Percentiles rank a stretch among this genome's conserved stretches.
phyloP scores from a whole-genome alignment of 768 basidiomycete species.

The Lentinula sp. region DNA sequence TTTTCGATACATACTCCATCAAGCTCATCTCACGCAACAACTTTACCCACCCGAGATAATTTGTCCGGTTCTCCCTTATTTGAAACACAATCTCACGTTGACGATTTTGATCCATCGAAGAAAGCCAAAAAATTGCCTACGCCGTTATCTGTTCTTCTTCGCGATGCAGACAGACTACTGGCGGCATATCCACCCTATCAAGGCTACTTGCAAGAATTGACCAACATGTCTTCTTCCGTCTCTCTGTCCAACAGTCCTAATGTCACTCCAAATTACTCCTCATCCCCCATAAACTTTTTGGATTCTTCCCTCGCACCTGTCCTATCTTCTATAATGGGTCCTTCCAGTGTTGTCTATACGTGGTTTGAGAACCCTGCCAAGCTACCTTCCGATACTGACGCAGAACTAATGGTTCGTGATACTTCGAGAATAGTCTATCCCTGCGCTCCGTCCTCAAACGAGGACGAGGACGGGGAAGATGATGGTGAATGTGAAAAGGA shows the following conservation, averaged over 20 bases:
- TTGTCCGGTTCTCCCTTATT: background rate
- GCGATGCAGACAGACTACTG: background rate
- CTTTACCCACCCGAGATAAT: background rate
- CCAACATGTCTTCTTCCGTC: background rate
- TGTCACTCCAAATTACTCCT: slow-evolving; percentile 32
- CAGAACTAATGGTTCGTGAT: slow-evolving; percentile 52
- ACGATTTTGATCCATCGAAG: background rate
- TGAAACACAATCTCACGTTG: background rate
- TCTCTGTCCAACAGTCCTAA: slow-evolving; percentile 5
- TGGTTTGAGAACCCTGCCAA: slow-evolving; percentile 49
- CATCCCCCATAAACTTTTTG: slow-evolving; percentile 41
- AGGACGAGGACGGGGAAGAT: slow-evolving; percentile 12
- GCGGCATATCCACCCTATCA: background rate
- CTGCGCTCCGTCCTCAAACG: slow-evolving; percentile 26
- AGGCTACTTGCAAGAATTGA: background rate
- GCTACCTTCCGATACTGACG: slow-evolving; percentile 47
- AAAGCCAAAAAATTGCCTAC: background rate
- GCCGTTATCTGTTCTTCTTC: background rate
- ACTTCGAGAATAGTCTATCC: slow-evolving; percentile 56
- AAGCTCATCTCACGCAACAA: background rate
- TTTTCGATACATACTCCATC: background rate
- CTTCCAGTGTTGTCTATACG: slow-evolving; percentile 69
- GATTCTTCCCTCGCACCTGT: slow-evolving; percentile 50
- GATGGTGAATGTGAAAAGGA: slow-evolving; percentile 9
- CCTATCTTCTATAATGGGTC: slow-evolving; percentile 64